A percentile compares a stretch with the other conserved stretches of the same genome.
Conservation (phyloP, 164 flowering plant species). For the Nelumbo lutea region DNA sequence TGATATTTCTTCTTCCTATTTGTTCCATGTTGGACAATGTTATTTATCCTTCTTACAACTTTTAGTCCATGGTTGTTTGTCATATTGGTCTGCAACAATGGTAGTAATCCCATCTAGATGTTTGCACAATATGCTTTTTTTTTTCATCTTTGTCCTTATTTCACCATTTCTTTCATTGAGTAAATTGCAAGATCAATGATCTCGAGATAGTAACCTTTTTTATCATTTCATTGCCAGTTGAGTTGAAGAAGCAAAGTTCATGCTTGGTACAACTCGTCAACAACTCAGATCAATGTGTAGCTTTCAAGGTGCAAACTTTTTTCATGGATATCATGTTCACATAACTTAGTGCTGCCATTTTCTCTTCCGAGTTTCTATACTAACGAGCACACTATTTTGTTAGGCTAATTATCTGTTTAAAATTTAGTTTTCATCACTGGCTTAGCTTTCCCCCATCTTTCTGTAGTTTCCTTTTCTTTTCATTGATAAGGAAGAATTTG, state of each 20-base stretch:
- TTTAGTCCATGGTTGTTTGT: neutral
- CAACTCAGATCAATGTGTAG: slow-evolving; percentile 57
- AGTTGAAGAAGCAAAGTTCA: slow-evolving; percentile 63
- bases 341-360: neutral
- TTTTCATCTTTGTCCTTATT: neutral
- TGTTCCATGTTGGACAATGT: too few relatives aligned
- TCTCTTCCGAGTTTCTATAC: neutral
- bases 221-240: slow-evolving; percentile 39
- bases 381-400: neutral
- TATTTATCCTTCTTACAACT: too few relatives aligned
- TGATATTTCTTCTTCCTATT: too few relatives aligned
- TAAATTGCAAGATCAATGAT: neutral
- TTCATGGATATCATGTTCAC: neutral
- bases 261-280: slow-evolving; percentile 61
- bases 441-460: neutral
- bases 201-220: neutral
- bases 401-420: too few relatives aligned
- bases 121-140: neutral
- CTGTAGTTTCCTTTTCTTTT: neutral
- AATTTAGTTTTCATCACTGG: neutral
- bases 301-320: slow-evolving; percentile 65
- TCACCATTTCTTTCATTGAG: neutral
- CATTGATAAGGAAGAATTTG: too few relatives aligned
- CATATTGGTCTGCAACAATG: neutral
- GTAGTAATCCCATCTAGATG: neutral